phyloP scores from a whole-genome alignment of 352 stramenopile species.

The Globisporangium yorkense region DNA sequence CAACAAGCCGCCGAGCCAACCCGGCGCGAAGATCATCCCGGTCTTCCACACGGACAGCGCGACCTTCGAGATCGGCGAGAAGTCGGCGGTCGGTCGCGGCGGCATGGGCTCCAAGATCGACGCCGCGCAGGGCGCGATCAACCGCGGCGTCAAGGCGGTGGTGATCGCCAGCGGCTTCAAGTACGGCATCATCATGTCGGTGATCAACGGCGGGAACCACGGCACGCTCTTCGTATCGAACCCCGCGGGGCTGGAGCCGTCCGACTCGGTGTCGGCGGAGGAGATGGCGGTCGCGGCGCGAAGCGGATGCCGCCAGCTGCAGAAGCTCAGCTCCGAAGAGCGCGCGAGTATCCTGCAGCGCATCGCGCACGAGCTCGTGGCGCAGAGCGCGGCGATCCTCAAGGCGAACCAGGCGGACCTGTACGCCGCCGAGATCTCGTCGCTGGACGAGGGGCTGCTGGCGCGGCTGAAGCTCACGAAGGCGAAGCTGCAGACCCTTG shows the following conservation, averaged over 20 bases:
- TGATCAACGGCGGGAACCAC: conserved; percentile 79
- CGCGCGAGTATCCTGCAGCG: conserved; percentile 85
- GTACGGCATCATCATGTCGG: conserved; percentile 87
- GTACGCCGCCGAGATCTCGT: conserved; percentile 59
- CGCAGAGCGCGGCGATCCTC: conserved; percentile 81
- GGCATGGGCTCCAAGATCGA: conserved; percentile 96
- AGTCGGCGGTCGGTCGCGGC: conserved; percentile 83
- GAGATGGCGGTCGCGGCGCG: conserved; percentile 83
- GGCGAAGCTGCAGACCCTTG: conserved; percentile 93
- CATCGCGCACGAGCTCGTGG: conserved; percentile 84
- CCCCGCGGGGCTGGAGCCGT: conserved; percentile 31
- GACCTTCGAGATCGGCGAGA: conserved; percentile 71
- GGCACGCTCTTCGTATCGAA: conserved; percentile 85
- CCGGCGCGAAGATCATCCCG: conserved; percentile 74
- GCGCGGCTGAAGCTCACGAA: conserved; percentile 86
- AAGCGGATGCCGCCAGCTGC: conserved; percentile 82
- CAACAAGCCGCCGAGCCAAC: conserved; percentile 77
- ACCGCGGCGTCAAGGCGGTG: conserved; percentile 86
- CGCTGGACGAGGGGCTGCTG: conserved; percentile 60
- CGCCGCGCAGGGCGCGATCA: conserved; percentile 84
- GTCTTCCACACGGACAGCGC: conserved; percentile 55
- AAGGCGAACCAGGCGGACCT: conserved; percentile 93
- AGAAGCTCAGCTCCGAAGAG: conserved; percentile 82
- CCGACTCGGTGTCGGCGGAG: conserved; percentile 44
- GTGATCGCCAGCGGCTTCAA: conserved; percentile 94